phyloP scores from a whole-genome alignment of 129 eudicot species.

The Solidago caesia region DNA sequence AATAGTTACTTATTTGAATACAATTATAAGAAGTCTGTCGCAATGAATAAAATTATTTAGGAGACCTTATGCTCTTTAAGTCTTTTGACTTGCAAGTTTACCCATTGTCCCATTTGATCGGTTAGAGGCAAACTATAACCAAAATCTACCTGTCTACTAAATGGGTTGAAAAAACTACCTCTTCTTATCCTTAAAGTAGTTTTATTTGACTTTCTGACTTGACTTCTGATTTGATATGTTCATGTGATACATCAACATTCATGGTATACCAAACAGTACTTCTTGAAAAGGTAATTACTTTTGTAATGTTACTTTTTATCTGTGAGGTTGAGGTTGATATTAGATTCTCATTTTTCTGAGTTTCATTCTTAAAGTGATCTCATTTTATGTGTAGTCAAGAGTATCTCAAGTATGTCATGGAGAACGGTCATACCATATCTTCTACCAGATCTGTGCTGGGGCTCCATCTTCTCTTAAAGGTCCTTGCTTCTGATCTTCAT shows the following conservation, averaged over 20 bases:
- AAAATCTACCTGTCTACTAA: background rate
- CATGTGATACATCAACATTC: constrained; percentile 31
- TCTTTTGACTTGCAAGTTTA: background rate
- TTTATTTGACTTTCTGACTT: constrained; percentile 23
- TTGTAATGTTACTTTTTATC: background rate
- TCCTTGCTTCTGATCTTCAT: constrained; percentile 17
- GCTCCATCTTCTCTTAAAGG: constrained; percentile 83
- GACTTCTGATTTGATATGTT: constrained; percentile 28
- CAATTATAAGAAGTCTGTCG: background rate
- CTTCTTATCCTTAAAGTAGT: background rate
- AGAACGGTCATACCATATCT: constrained; percentile 90
- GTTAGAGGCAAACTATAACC: constrained; percentile 5
- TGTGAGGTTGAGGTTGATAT: background rate
- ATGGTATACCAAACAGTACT: constrained; percentile 48
- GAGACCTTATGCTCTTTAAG: background rate
- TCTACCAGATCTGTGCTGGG: constrained; percentile 95
- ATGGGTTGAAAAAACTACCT: background rate
- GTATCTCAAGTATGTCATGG: constrained; percentile 83
- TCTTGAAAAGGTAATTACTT: constrained; percentile 76
- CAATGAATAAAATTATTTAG: no score
- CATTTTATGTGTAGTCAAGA: constrained; percentile 60
- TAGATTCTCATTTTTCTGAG: constrained; percentile 1
- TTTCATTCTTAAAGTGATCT: background rate
- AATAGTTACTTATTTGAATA: background rate
- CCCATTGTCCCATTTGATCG: background rate